Evolutionary conservation across 176 grass and related monocot genomes (phyloP).

Genomic region (Elaeis guineensis): DNA sequence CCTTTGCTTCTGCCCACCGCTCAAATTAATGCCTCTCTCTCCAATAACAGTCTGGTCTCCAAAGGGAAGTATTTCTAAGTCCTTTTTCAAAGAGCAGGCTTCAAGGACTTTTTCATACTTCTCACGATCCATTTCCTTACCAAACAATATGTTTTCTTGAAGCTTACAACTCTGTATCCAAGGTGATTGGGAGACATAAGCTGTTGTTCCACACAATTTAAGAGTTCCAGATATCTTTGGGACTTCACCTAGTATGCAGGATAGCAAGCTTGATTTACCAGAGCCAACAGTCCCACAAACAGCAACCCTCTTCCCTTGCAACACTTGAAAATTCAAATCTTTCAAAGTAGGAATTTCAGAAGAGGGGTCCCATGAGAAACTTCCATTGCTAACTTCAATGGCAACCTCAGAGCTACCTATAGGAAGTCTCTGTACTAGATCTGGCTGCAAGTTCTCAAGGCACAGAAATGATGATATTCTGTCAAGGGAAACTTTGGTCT

Average conservation of each 20-base stretch:
- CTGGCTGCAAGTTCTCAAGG: slow-evolving; percentile 40
- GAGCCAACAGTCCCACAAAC: slow-evolving; percentile 70
- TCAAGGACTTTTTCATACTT: slow-evolving; percentile 41
- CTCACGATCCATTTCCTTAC: slow-evolving; percentile 28
- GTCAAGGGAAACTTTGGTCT: slow-evolving; percentile 71
- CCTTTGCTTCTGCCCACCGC: slow-evolving; percentile 62
- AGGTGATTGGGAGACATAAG: slow-evolving; percentile 59
- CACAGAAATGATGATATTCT: slow-evolving; percentile 49
- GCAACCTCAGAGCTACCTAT: slow-evolving; percentile 34
- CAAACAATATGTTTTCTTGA: slow-evolving; percentile 53
- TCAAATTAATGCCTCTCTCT: slow-evolving; percentile 76
- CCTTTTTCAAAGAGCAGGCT: slow-evolving; percentile 45
- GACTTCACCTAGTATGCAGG: slow-evolving; percentile 60
- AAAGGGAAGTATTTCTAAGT: slow-evolving; percentile 42
- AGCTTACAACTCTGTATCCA: slow-evolving; percentile 73
- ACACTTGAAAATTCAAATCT: slow-evolving; percentile 41
- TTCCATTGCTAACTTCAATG: slow-evolving; percentile 37
- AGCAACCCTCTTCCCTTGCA: slow-evolving; percentile 41
- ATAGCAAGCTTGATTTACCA: slow-evolving; percentile 66
- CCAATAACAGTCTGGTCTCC: slow-evolving; percentile 68
- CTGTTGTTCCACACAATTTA: slow-evolving; percentile 36
- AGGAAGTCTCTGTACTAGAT: slow-evolving; percentile 36
- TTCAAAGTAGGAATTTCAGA: slow-evolving; percentile 28
- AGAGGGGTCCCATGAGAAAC: slow-evolving; percentile 52
- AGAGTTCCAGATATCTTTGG: slow-evolving; percentile 57